Conservation (phyloP, 2,329 filamentous ascomycete species). For the Graphilbum fragrans region DNA sequence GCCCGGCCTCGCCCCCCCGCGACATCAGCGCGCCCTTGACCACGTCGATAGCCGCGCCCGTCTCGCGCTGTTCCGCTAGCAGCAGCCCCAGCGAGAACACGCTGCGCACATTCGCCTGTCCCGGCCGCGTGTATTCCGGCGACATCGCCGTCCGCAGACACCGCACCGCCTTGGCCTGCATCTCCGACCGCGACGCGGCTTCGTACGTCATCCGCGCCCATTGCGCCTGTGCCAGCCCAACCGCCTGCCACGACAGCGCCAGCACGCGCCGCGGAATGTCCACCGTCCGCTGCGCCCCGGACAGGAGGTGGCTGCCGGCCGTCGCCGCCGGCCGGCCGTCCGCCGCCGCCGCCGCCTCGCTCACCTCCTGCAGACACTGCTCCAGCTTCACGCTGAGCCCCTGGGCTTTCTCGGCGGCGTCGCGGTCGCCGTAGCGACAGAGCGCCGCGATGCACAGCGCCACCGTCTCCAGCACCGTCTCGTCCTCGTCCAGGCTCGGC, state of each 20-base stretch:
- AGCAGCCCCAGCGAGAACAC: slow-evolving; percentile 73
- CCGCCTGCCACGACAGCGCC: slow-evolving; percentile 66
- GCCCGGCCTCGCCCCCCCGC: slow-evolving; percentile 24
- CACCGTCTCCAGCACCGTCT: slow-evolving; percentile 63
- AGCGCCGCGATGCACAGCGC: slow-evolving; percentile 69
- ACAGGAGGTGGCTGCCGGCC: slow-evolving; percentile 9
- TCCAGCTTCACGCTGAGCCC: slow-evolving; percentile 60
- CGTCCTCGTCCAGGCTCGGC: slow-evolving; percentile 64
- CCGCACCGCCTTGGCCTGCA: slow-evolving; percentile 67
- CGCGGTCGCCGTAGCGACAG: slow-evolving; percentile 65
- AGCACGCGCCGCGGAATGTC: slow-evolving; percentile 46
- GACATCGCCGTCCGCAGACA: slow-evolving; percentile 63
- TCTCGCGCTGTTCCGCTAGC: slow-evolving; percentile 76
- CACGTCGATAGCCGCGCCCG: slow-evolving; percentile 69
- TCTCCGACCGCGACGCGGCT: slow-evolving; percentile 53
- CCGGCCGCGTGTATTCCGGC: slow-evolving; percentile 50
- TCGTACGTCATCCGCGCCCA: slow-evolving; percentile 79
- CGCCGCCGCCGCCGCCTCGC: slow-evolving; percentile 17
- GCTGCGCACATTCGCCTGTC: slow-evolving; percentile 58
- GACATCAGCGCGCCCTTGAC: slow-evolving; percentile 64
- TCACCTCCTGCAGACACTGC: slow-evolving; percentile 56
- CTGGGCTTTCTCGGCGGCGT: slow-evolving; percentile 68
- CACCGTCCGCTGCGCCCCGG: slow-evolving; percentile 5
- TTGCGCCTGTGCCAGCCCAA: slow-evolving; percentile 75
- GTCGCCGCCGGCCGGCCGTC: slow-evolving; percentile 7